Evolutionary conservation across 768 basidiomycete genomes (phyloP).

Genomic region (Rhizopogon sp.): DNA sequence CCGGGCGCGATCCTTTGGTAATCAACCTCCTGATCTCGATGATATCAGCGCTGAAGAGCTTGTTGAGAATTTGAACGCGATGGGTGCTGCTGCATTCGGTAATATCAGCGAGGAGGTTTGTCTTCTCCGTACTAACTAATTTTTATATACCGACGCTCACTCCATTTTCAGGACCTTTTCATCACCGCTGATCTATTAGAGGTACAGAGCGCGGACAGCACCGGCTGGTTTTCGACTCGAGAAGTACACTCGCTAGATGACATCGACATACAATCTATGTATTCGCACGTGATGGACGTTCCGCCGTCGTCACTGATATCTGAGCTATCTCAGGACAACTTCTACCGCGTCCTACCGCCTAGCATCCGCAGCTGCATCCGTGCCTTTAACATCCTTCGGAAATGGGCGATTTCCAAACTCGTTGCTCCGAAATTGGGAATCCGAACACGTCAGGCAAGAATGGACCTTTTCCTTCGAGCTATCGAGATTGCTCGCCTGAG

Average conservation of each 20-base stretch:
- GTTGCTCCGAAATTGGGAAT: slow-evolving; percentile 60
- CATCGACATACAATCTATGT: slow-evolving; percentile 77
- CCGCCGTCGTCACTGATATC: slow-evolving; percentile 70
- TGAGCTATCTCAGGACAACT: slow-evolving; percentile 60
- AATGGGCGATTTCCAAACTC: slow-evolving; percentile 73
- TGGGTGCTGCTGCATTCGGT: slow-evolving; percentile 69
- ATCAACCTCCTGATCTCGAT: slow-evolving; percentile 59
- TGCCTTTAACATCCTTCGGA: slow-evolving; percentile 70
- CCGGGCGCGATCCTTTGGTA: slow-evolving; percentile 22
- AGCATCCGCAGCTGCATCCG: slow-evolving; percentile 72
- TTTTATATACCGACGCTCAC: slow-evolving; percentile 3
- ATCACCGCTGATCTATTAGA: slow-evolving; percentile 75
- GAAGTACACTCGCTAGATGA: slow-evolving; percentile 55
- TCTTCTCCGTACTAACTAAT: not conserved
- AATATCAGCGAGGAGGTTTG: slow-evolving; percentile 74
- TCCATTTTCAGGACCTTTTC: slow-evolving; percentile 58
- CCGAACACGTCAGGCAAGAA: slow-evolving; percentile 59
- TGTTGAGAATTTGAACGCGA: slow-evolving; percentile 73
- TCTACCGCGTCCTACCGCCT: slow-evolving; percentile 74
- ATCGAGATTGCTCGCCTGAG: slow-evolving; percentile 71
- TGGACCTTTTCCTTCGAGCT: slow-evolving; percentile 67
- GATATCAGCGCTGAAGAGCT: slow-evolving; percentile 60
- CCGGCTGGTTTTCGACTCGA: slow-evolving; percentile 66
- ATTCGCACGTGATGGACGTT: slow-evolving; percentile 66
- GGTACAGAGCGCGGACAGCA: slow-evolving; percentile 73